Percentiles rank a stretch among this genome's conserved stretches.
Evolutionary conservation across 805 yeast genomes (phyloP).

Genomic region (Maudiozyma serrabonitensis): DNA sequence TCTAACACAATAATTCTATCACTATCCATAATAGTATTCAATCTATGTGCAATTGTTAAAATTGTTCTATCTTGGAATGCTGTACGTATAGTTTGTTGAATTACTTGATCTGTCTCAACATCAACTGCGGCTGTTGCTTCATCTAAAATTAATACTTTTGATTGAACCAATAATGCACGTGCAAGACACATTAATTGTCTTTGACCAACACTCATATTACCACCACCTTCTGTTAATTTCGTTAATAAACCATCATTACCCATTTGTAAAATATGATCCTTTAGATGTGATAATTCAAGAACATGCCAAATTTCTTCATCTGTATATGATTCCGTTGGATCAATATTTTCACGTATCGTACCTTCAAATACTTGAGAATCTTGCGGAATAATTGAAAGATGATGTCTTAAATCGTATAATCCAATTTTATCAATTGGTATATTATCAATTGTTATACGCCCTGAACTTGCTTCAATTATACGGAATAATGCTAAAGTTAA

Average conservation of each 20-base stretch:
- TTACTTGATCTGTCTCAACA: slow-evolving; percentile 69
- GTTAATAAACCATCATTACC: slow-evolving; percentile 47
- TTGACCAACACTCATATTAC: slow-evolving; percentile 67
- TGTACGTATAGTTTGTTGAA: slow-evolving; percentile 67
- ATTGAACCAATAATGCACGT: slow-evolving; percentile 58
- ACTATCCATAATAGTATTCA: slow-evolving; percentile 74
- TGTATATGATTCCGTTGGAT: slow-evolving; percentile 58
- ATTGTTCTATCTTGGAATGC: slow-evolving; percentile 72
- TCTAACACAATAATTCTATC: slow-evolving; percentile 71
- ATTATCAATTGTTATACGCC: slow-evolving; percentile 65
- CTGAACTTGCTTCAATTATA: slow-evolving; percentile 66
- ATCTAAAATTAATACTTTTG: slow-evolving; percentile 60
- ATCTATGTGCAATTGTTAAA: slow-evolving; percentile 75
- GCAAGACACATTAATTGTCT: slow-evolving; percentile 76
- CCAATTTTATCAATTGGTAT: slow-evolving; percentile 61
- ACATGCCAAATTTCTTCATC: slow-evolving; percentile 83
- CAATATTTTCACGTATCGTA: slow-evolving; percentile 73
- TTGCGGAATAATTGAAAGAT: slow-evolving; percentile 81
- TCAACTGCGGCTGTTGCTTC: slow-evolving; percentile 89
- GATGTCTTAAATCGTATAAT: slow-evolving; percentile 63
- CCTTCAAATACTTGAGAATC: slow-evolving; percentile 92
- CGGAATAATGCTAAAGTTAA: slow-evolving; percentile 77
- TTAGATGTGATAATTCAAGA: slow-evolving; percentile 68
- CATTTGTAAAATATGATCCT: slow-evolving; percentile 49
- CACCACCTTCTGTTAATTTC: slow-evolving; percentile 56